Conservation (phyloP, 2,329 filamentous ascomycete species). For the Grosmannia clavigera region DNA sequence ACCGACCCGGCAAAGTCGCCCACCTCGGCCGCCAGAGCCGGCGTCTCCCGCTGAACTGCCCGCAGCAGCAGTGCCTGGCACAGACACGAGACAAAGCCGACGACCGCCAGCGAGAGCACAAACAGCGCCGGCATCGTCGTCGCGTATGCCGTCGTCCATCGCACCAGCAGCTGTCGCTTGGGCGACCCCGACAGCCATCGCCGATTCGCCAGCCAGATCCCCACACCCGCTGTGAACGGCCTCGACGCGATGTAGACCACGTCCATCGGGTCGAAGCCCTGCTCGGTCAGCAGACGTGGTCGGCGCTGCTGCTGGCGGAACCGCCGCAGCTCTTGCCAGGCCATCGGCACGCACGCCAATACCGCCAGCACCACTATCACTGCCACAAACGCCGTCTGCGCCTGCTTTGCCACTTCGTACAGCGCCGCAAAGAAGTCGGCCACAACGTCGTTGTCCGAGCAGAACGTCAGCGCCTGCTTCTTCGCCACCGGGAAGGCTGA, state of each 20-base stretch:
- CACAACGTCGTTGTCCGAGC: conserved; percentile 72
- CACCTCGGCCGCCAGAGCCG: conserved; percentile 61
- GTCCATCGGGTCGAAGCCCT: conserved; percentile 70
- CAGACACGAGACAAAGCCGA: conserved; percentile 69
- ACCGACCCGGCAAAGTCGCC: conserved; percentile 70
- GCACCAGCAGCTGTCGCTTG: conserved; percentile 56
- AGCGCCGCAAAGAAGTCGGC: conserved; percentile 71
- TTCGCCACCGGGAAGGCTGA: conserved; percentile 69
- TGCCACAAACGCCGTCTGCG: conserved; percentile 65
- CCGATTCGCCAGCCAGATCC: conserved; percentile 55
- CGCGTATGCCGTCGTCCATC: conserved; percentile 81
- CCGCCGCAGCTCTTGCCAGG: conserved; percentile 63
- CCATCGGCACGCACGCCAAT: conserved; percentile 65
- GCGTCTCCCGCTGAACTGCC: conserved; percentile 61
- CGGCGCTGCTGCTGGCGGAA: conserved; percentile 64
- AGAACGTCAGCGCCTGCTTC: conserved; percentile 77
- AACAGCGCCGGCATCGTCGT: conserved; percentile 79
- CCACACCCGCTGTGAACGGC: conserved; percentile 60
- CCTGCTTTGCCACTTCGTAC: conserved; percentile 50
- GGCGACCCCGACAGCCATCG: conserved; percentile 32
- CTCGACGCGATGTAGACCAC: conserved; percentile 78
- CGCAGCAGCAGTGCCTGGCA: conserved; percentile 72
- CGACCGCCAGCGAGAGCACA: conserved; percentile 68
- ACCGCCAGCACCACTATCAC: conserved; percentile 61
- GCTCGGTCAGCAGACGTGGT: conserved; percentile 44